phyloP scores from a whole-genome alignment of 129 eudicot species.

The Escallonia herrerae region DNA sequence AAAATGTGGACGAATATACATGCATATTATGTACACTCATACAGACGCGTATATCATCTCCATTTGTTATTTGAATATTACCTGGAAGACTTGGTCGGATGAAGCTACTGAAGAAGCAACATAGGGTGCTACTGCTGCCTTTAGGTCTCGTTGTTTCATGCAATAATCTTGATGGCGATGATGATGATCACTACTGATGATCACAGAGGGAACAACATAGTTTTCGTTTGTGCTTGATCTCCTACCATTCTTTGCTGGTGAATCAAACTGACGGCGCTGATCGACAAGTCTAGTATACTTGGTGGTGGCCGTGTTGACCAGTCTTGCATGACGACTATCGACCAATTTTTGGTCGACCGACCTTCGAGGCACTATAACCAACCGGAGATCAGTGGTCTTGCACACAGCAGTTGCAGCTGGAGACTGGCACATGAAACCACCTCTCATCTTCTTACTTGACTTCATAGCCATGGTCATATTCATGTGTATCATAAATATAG shows the following conservation, averaged over 20 bases:
- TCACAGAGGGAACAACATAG: neutral
- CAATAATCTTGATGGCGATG: neutral
- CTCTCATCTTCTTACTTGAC: constrained; percentile 44
- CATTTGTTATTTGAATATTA: neutral
- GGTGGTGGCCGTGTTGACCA: constrained; percentile 25
- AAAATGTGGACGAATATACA: too few relatives aligned
- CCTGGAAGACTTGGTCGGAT: constrained; percentile 51
- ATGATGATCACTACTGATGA: constrained; percentile 1
- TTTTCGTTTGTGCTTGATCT: constrained; percentile 18
- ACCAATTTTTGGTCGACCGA: constrained; percentile 15
- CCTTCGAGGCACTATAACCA: constrained; percentile 44
- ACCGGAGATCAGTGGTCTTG: constrained; percentile 33
- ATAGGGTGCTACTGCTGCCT: constrained; percentile 19
- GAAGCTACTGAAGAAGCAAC: constrained; percentile 9
- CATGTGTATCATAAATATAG: constrained; percentile 7
- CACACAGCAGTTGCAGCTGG: constrained; percentile 46
- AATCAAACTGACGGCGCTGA: constrained; percentile 8
- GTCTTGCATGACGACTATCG: constrained; percentile 21
- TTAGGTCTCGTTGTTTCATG: neutral
- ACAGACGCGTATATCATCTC: too few relatives aligned
- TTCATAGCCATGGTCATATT: constrained; percentile 26
- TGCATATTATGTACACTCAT: too few relatives aligned
- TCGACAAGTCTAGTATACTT: constrained; percentile 41
- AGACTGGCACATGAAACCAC: constrained; percentile 74
- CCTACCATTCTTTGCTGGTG: constrained; percentile 14